These are phyloP conservation scores for Vicia sativa DNA, from an alignment of 306 rosid genomes.

Conservation along the genomic window DNA sequence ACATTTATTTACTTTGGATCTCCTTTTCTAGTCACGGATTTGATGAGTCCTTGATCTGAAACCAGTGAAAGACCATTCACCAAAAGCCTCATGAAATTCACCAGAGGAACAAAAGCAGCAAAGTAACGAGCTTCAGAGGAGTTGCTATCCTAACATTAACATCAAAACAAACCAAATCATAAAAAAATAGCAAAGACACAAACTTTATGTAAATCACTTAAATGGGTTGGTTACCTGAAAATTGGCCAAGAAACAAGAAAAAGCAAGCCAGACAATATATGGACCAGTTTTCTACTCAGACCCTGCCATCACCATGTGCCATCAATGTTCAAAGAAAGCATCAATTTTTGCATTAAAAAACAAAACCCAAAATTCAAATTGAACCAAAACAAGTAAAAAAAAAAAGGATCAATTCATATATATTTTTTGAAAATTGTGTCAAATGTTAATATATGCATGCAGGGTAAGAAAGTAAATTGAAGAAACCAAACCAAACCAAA, in stretches of 20 bases:
- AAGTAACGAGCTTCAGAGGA: constrained; percentile 83
- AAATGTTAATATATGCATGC: constrained; percentile 21
- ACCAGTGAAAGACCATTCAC: constrained; percentile 69
- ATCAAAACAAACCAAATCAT: constrained; percentile 43
- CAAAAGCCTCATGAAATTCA: constrained; percentile 83
- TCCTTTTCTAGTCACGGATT: constrained; percentile 86
- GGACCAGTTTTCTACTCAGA: constrained; percentile 88
- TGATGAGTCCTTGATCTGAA: constrained; percentile 70
- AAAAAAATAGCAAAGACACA: constrained; percentile 6
- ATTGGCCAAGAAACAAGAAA: constrained; percentile 86
- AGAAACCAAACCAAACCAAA: background rate
- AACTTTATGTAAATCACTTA: constrained; percentile 12
- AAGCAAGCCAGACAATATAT: constrained; percentile 79
- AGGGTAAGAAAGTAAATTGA: background rate
- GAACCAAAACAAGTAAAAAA: background rate
- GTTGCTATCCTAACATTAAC: constrained; percentile 79
- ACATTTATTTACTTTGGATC: constrained; percentile 58
- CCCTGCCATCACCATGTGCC: constrained; percentile 46
- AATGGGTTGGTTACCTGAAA: constrained; percentile 71
- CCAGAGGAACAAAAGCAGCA: constrained; percentile 81
- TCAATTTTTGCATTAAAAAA: background rate
- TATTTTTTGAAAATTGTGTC: constrained; percentile 16
- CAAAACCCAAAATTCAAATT: constrained; percentile 16
- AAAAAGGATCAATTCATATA: background rate
- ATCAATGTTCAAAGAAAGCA: constrained; percentile 20